Evolutionary conservation across 1,139 yeast genomes (phyloP), one percentile per base, ranked within the genome.

Genomic region (Chernovozyma sophiae-reginae): DNA sequence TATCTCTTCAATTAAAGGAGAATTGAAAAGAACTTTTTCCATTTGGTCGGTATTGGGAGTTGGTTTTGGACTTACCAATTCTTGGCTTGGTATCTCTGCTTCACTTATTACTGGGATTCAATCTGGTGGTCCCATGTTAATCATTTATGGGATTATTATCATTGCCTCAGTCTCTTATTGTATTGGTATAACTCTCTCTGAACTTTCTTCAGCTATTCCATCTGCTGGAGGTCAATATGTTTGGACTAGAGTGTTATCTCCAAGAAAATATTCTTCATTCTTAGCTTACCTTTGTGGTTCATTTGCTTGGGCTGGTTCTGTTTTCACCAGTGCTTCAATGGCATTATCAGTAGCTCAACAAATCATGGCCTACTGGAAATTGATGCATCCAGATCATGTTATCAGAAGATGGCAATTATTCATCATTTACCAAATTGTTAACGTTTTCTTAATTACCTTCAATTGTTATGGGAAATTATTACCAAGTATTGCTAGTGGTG

Each of bases 41-140:
- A 63, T 74, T 31, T 66, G 75, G 62, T 74, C 82, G 1, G 68
- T 79, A 7, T 59, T 79, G 19, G 84, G 84, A 41, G 81, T 80
- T 41, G 86, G 86, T 4, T 81, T 81, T 49, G 85, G 85, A 18
- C 58, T 81, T 39, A 80, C 86, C 20, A 79, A 79, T 59, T 78
- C 84, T 7, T 79, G 86, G 86, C 76, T 78, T 43, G 85, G 86
- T 42, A 76, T 79, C 38, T 77, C 82, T 13, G 79, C 83, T 2
- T 74, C 83, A 11, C 66, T 79, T 55, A 68, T 78, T 39, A 75
- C 83, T 16, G 82, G 83, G 51, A 77, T 79, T 39, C 63, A 69
- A 39, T 75, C 83, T 20, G 85, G 85, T 45, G 87, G 87, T 23
- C 86, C 87, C 10, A 61, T 80, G 65, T 58, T 79, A 61, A 75